Percentiles rank a stretch among this genome's conserved stretches.
Evolutionary conservation across 306 rosid species (phyloP).

Genomic region (Pterocarpus santalinus): DNA sequence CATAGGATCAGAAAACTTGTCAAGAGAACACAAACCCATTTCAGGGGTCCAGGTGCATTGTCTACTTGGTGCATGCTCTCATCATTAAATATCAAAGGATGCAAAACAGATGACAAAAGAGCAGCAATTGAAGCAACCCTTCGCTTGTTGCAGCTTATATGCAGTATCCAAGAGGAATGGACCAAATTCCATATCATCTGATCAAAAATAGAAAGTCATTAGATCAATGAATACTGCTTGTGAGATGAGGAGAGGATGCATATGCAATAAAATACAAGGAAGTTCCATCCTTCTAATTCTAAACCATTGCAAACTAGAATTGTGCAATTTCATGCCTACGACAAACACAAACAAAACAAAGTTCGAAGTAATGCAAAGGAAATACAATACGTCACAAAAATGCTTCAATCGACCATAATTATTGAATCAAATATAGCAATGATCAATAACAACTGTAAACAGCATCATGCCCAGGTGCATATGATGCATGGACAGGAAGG

Average conservation of each 20-base stretch:
- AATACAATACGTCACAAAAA: neutral
- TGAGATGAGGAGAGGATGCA: constrained; percentile 5
- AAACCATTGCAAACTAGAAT: constrained; percentile 5
- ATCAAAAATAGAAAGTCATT: constrained; percentile 47
- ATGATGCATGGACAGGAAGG: constrained; percentile 6
- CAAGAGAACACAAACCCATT: constrained; percentile 78
- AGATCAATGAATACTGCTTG: constrained; percentile 25
- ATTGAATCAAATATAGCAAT: constrained; percentile 10
- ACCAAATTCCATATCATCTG: constrained; percentile 96
- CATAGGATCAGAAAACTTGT: constrained; percentile 27
- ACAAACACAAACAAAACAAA: constrained; percentile 14
- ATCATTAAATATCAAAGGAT: constrained; percentile 77
- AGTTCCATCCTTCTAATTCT: constrained; percentile 30
- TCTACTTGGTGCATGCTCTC: constrained; percentile 79
- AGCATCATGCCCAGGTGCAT: neutral
- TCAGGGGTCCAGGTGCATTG: constrained; percentile 81
- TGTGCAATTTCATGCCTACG: neutral
- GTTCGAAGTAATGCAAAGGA: constrained; percentile 14
- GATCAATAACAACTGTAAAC: neutral
- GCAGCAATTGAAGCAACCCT: constrained; percentile 96
- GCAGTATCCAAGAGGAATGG: constrained; percentile 93
- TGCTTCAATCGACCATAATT: neutral
- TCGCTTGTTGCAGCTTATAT: constrained; percentile 89
- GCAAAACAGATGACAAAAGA: constrained; percentile 91
- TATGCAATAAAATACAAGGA: constrained; percentile 38